A percentile compares a stretch with the other conserved stretches of the same genome.
Evolutionary conservation across 495 filamentous ascomycete species (phyloP).

Genomic region (Aspergillus incahuasiensis): DNA sequence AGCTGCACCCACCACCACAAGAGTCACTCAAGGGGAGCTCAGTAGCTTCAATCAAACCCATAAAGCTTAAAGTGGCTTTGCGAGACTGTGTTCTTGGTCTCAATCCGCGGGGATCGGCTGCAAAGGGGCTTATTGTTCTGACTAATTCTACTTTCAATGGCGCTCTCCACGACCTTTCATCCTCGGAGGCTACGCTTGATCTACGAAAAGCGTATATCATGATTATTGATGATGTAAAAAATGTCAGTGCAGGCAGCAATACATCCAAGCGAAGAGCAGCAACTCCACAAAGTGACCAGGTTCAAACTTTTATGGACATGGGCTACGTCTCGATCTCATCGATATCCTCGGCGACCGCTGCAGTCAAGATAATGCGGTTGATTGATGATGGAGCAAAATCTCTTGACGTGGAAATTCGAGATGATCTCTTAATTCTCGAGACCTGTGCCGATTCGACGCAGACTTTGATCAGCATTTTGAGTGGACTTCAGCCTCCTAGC

Average conservation of each 20-base stretch:
- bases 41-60: constrained; percentile 37
- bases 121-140: constrained; percentile 72
- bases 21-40: constrained; percentile 17
- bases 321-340: constrained; percentile 84
- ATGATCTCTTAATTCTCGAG: constrained; percentile 85
- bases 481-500: constrained; percentile 75
- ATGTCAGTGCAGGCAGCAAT: constrained; percentile 43
- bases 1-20: constrained; percentile 35
- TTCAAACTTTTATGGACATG: constrained; percentile 56
- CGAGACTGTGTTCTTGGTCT: constrained; percentile 78
- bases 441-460: constrained; percentile 97
- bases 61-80: constrained; percentile 68
- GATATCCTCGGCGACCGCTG: constrained; percentile 71
- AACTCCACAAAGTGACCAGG: constrained; percentile 52
- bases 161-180: constrained; percentile 54
- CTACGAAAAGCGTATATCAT: constrained; percentile 76
- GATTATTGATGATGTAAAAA: constrained; percentile 70
- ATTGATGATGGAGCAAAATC: constrained; percentile 54
- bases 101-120: constrained; percentile 70
- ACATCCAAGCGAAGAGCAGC: constrained; percentile 43
- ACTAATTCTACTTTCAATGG: constrained; percentile 68
- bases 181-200: constrained; percentile 56
- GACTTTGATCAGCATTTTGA: constrained; percentile 76
- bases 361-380: constrained; percentile 51
- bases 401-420: constrained; percentile 73